Evolutionary conservation across 768 basidiomycete species (phyloP).

Genomic region (Mycena polygramma): DNA sequence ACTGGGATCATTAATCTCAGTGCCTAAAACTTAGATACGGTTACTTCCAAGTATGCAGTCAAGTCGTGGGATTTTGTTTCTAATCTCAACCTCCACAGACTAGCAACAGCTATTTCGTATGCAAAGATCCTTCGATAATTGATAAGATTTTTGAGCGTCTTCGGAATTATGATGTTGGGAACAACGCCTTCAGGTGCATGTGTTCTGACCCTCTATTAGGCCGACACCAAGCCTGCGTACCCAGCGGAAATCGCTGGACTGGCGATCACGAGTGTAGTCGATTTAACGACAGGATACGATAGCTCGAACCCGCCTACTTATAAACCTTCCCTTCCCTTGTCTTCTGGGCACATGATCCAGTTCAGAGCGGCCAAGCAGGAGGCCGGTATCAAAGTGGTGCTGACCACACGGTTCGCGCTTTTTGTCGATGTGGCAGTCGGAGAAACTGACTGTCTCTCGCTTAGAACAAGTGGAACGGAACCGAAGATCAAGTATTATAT

Average conservation of each 20-base stretch:
- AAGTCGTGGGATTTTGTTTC: not conserved
- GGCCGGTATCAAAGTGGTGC: slow-evolving; percentile 64
- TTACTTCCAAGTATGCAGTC: slow-evolving; percentile 72
- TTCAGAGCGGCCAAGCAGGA: slow-evolving; percentile 67
- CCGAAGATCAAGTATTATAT: slow-evolving; percentile 96
- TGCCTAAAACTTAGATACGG: slow-evolving; percentile 67
- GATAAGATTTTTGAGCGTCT: slow-evolving; percentile 77
- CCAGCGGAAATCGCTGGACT: slow-evolving; percentile 73
- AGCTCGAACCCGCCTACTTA: slow-evolving; percentile 77
- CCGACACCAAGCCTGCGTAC: slow-evolving; percentile 57
- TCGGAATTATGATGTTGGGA: slow-evolving; percentile 65
- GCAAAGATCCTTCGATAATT: slow-evolving; percentile 74
- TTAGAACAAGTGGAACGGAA: slow-evolving; percentile 90
- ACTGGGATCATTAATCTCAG: not conserved
- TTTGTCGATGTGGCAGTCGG: not conserved
- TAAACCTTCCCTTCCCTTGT: slow-evolving; percentile 73
- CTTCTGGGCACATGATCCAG: slow-evolving; percentile 89
- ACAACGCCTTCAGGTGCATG: slow-evolving; percentile 31
- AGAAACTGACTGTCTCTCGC: not conserved
- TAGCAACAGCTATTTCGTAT: slow-evolving; percentile 87
- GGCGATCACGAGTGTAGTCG: slow-evolving; percentile 72
- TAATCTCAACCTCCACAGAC: slow-evolving; percentile 58
- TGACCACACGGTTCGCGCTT: slow-evolving; percentile 74
- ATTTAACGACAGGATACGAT: slow-evolving; percentile 85
- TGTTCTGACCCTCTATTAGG: slow-evolving; percentile 26